Base-by-base conservation (phyloP, 177 flowering plant genomes). In the Vitis hybrid region DNA sequence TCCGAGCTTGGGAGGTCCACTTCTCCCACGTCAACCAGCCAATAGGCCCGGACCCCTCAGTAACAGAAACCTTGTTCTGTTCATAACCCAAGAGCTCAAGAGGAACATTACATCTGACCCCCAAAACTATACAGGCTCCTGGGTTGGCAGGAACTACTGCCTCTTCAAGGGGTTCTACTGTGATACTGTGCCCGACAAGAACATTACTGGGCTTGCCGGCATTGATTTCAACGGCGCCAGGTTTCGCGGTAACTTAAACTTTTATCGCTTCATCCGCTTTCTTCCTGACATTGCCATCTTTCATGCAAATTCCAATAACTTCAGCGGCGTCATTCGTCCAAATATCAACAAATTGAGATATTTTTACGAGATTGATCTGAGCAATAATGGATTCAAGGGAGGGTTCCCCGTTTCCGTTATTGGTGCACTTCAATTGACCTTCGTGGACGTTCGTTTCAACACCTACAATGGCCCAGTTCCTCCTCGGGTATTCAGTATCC, bases 361-460 rank as follows among this genome's bases (percentile, higher is more conserved):
- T 41, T 67, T 82, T 55, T 82, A 66, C 69, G 85, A 84, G 81
- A 68, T 84, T 20, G 88, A 84, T 63, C 30, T 84, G 50, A 84
- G 88, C 62, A 84, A 84, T 79, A 84, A 84, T 79, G 57, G 58
- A 12, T 71, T 80, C 65, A 15, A 72, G 10, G 85, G 84, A 3
- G 69, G 17, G 0, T 82, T 84, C 73, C 88, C 88, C 0, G 11
- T 52, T 1, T 62, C 72, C 3, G 68, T 77, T 24, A 73, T 84
- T 11, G 67, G 70, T 8, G 70, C 74, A 14, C 27, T 27, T 7
- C 21, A 67, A 4, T 55, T 82, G 1, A 77, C 80, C 7, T 82
- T 82, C 73, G 6, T 84, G 56, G 85, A 84, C 76, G 65, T 84
- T 21, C 74, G 88, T 59, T 84, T 76, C 81, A 84, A 84, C 68